These are phyloP conservation scores for Solanum pennellii DNA, from an alignment of 257 asterid genomes.

Conservation along the genomic window DNA sequence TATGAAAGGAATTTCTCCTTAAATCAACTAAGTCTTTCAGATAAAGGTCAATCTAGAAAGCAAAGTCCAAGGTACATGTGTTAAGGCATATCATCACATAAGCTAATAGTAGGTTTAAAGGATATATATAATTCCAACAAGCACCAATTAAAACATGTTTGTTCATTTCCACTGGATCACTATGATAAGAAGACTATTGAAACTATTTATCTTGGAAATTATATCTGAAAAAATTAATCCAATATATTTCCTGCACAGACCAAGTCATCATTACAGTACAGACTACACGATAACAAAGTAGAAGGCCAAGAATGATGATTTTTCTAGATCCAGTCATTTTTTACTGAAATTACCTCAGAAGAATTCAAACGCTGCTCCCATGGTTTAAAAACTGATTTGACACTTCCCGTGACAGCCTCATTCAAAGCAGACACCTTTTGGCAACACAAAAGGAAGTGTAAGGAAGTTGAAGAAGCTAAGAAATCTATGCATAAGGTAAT, in stretches of 20 bases:
- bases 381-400: slow-evolving; percentile 72
- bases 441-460: background rate
- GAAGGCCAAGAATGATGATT: background rate
- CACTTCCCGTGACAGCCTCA: slow-evolving; percentile 88
- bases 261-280: background rate
- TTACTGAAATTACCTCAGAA: slow-evolving; percentile 40
- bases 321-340: background rate
- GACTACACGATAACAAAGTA: background rate
- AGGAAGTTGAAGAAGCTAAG: background rate
- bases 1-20: background rate
- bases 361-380: slow-evolving; percentile 92
- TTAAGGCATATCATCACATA: background rate
- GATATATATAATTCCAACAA: background rate
- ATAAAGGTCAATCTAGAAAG: background rate
- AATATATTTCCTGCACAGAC: background rate
- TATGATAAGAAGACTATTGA: background rate
- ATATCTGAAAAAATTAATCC: background rate
- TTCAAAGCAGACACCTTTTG: slow-evolving; percentile 80
- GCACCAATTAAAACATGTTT: background rate
- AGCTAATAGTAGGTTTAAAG: background rate
- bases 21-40: background rate
- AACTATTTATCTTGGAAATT: background rate
- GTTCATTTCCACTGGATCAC: background rate
- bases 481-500: background rate
- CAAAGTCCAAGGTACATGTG: background rate